Evolutionary conservation across 2,329 filamentous ascomycete species (phyloP).

Genomic region (Ophiosphaerella korrae): DNA sequence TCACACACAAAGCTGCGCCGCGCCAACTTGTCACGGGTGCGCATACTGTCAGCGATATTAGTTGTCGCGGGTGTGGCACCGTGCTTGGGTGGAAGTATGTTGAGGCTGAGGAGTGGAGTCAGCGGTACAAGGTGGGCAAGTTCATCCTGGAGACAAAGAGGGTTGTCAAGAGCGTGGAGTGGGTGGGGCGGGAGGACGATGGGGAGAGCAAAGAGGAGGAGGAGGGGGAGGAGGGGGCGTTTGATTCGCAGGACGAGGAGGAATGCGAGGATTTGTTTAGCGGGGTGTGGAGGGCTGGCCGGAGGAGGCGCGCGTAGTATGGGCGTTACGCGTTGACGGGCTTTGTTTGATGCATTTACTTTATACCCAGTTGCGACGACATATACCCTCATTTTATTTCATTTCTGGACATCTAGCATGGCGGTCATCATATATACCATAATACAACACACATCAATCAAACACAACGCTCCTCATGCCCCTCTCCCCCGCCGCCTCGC

Average conservation of each 20-base stretch:
- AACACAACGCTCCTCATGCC: slow-evolving; percentile 32
- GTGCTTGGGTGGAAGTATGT: slow-evolving; percentile 70
- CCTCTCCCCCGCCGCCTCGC: slow-evolving; percentile 50
- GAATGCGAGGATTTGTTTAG: slow-evolving; percentile 70
- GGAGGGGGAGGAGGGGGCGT: slow-evolving; percentile 55
- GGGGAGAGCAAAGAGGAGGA: not conserved
- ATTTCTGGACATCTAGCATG: not conserved
- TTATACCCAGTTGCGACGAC: too few species aligned
- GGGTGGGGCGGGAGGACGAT: slow-evolving; percentile 53
- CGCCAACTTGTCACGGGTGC: slow-evolving; percentile 66
- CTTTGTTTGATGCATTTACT: not conserved
- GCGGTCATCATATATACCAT: not conserved
- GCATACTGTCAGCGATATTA: slow-evolving; percentile 66
- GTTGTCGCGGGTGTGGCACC: slow-evolving; percentile 60
- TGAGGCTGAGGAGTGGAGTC: slow-evolving; percentile 63
- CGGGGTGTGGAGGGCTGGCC: slow-evolving; percentile 64
- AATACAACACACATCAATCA: slow-evolving; percentile 1
- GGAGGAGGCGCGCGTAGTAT: slow-evolving; percentile 31
- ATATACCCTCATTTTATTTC: too few species aligned
- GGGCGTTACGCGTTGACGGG: not conserved
- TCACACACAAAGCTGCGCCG: slow-evolving; percentile 61
- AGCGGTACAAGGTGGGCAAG: slow-evolving; percentile 70
- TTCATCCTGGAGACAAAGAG: slow-evolving; percentile 67
- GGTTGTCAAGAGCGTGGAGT: slow-evolving; percentile 56
- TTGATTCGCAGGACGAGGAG: slow-evolving; percentile 69